Evolutionary conservation across 768 basidiomycete species (phyloP), one percentile per base, ranked within the genome.

Genomic region (Porpolomopsis calyptriformis): DNA sequence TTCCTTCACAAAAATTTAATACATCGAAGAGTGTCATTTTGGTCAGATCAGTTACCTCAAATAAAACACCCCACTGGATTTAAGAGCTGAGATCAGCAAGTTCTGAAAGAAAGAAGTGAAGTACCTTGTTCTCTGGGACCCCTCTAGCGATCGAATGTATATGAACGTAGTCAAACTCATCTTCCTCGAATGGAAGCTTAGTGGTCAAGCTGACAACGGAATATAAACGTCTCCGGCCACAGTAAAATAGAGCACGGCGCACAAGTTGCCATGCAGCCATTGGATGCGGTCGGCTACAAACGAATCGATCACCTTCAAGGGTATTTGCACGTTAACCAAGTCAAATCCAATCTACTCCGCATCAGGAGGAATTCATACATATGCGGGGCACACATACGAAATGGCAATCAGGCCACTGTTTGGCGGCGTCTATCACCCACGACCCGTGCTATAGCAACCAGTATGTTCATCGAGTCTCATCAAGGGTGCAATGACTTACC

Each of bases 211-310:
- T 87, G 50, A 11, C 43, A 44, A 12, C 51, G 14, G 18, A n/a
- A 24, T 19, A 43, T 33, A 14, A 19, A 16, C 4, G 7, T 12
- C 11, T 25, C 25, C 31, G 2, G 16, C 3, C n/a, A 43, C 20
- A 19, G 24, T 14, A 41, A 35, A 6, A 10, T 8, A 33, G 29
- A 43, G 4, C 14, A 25, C 24, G 5, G 56, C 63, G 31, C 59
- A 86, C 85, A 87, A 85, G 55, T 88, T 87, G 29, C 85, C 84
- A 53, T 85, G 79, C 19, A 73, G 66, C 84, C 84, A 88, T 53
- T 69, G 64, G 60, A 88, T 72, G 19, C 85, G 78, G 3, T 62
- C 60, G 6, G 76, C 73, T 20, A 82, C 55, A 1, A 67, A 66
- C 4, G 67, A 58, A 6, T 78, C 74, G 8, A 86, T 56, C 14